Percentiles rank a stretch among this genome's conserved stretches.
Evolutionary conservation across 73 alveolate genomes (phyloP).

Genomic region (Tetrahymena thermophila): DNA sequence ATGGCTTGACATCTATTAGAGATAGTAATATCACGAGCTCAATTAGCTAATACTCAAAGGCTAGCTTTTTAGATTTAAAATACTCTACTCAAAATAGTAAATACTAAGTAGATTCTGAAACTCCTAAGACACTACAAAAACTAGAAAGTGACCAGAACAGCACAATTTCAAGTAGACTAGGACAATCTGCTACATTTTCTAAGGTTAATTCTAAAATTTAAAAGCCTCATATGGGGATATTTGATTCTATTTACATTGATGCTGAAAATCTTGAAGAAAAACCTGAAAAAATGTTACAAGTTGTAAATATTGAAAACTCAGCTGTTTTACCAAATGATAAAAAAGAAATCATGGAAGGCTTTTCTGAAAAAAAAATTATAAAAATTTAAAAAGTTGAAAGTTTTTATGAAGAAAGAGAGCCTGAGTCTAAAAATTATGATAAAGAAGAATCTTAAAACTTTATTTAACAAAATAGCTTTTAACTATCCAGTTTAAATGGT

Average conservation of each 20-base stretch:
- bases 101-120: not conserved
- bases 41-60: not conserved
- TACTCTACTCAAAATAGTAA: not conserved
- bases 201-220: not conserved
- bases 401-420: not conserved
- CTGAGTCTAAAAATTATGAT: not conserved
- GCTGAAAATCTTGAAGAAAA: not conserved
- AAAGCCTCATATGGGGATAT: not conserved
- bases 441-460: not conserved
- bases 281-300: not conserved
- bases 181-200: not conserved
- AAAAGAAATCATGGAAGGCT: not conserved
- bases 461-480: too few relatives aligned
- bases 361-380: not conserved
- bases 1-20: not conserved
- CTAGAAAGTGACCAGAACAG: not conserved
- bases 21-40: not conserved
- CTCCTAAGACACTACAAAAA: not conserved
- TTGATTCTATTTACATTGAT: not conserved
- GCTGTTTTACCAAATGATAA: not conserved
- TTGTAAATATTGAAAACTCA: not conserved
- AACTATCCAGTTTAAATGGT: not conserved
- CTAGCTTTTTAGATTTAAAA: not conserved
- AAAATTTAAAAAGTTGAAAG: not conserved
- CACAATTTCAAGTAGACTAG: not conserved